Evolutionary conservation across 331 rosid genomes (phyloP), one percentile per base, ranked within the genome.

Genomic region (Malus hybrid): DNA sequence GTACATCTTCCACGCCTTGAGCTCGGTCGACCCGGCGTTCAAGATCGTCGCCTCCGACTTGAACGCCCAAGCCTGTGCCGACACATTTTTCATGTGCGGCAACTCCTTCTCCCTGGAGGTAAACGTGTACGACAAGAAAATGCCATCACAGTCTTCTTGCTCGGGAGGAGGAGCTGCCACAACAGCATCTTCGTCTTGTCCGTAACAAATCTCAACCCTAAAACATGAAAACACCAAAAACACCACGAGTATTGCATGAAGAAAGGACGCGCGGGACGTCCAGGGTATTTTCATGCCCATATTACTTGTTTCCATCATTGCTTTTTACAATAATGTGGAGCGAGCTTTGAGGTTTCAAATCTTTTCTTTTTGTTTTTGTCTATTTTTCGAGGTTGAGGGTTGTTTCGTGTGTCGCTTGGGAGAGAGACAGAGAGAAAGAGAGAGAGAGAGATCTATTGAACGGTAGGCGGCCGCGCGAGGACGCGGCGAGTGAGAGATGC

Each of bases 21-120:
- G 71, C 75, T 85, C 92, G 72, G 67, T 83, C 72, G 33, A 3
- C 7, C 97, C 99, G 0, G 88, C 91, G 39, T 95, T 95, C 28
- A 80, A 69, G 28, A 95, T 67, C 3, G 83, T 5, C 0, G 85
- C 96, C 44, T 83, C 83, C 0, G 99, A 80, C 81, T 83, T 87
- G 71, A 95, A 95, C 28, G 96, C 88, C 97, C 97, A 95, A 0
- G 99, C 79, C 74, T 95, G 99, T 0, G 91, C 93, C 12, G 96
- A 61, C 42, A 78, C 79, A 75, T 90, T 92, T 42, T 86, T 92
- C 78, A 84, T 63, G 33, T 65, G 87, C 0, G 99, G 99, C 5
- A 33, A 78, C 65, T 79, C 89, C 80, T 87, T 95, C 76, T 62
- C 82, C 2, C 96, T 75, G 0, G 80, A 70, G 0, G 34, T 3